phyloP scores from a whole-genome alignment of 208 protist genomes.

The Herpetomonas tarakana region DNA sequence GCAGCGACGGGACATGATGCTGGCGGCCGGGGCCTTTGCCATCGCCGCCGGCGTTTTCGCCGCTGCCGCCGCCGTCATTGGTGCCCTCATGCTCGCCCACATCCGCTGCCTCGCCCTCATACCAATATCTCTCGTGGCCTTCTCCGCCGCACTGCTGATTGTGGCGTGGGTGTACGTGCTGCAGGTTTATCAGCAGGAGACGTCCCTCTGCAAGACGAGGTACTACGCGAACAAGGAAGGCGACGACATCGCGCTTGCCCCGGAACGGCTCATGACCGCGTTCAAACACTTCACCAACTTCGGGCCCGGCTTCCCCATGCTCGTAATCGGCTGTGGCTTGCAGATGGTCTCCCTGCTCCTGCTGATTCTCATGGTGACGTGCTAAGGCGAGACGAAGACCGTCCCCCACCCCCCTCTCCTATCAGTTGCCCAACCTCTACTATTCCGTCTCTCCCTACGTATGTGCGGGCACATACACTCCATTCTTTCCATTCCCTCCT shows the following conservation, averaged over 20 bases:
- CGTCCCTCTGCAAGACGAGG: conserved; percentile 1
- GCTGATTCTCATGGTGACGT: conserved; percentile 9
- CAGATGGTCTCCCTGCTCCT: conserved; percentile 26
- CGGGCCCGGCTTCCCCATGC: conserved; percentile 41
- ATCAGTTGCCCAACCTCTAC: too few species aligned
- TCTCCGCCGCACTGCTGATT: conserved; percentile 14
- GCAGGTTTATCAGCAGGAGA: conserved; percentile 6
- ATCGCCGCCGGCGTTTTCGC: conserved; percentile 35
- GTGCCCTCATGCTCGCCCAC: conserved; percentile 21
- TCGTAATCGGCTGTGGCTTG: conserved; percentile 36
- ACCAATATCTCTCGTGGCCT: conserved; percentile 13
- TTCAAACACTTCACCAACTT: conserved; percentile 19
- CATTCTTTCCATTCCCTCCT: too few species aligned
- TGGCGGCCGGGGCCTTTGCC: conserved; percentile 21
- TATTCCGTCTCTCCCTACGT: too few species aligned
- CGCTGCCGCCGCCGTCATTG: conserved; percentile 19
- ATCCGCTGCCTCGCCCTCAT: conserved; percentile 13
- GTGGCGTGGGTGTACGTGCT: conserved; percentile 20
- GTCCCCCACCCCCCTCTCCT: too few species aligned
- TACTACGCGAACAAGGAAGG: not conserved
- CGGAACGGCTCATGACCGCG: not conserved
- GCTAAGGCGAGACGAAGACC: too few species aligned
- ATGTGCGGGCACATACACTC: too few species aligned
- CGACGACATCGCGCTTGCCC: not conserved
- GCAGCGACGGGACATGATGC: conserved; percentile 26